Conservation (phyloP, 371 early-diverging fungal species). For the Furculomyces boomerangus region DNA sequence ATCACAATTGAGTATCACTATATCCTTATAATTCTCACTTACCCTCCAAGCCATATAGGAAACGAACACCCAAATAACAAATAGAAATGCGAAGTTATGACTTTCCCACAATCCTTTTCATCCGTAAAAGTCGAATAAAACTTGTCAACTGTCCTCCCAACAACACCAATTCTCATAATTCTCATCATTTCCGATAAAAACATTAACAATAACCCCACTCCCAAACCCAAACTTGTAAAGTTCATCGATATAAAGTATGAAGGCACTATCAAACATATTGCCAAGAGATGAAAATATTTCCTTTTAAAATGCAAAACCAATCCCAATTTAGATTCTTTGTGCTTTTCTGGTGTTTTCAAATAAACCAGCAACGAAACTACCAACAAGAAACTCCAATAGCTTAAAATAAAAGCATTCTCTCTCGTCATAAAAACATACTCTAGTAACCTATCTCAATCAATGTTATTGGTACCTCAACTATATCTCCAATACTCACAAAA, state of each 20-base stretch:
- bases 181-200: slow-evolving; percentile 66
- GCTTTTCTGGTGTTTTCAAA: not conserved
- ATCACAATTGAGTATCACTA: no score
- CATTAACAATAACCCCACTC: slow-evolving; percentile 48
- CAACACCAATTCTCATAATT: slow-evolving; percentile 49
- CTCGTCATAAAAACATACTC: not conserved
- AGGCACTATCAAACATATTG: slow-evolving; percentile 70
- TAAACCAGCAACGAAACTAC: not conserved
- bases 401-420: not conserved
- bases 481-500: not conserved
- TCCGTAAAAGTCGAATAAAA: slow-evolving; percentile 68
- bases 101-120: slow-evolving; percentile 54
- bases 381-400: slow-evolving; percentile 13
- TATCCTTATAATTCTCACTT: no score
- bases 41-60: slow-evolving; percentile 73
- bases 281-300: slow-evolving; percentile 73
- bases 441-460: slow-evolving; percentile 7
- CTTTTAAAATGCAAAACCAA: slow-evolving; percentile 25
- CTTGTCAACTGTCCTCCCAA: slow-evolving; percentile 39
- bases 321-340: not conserved
- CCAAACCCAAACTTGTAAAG: slow-evolving; percentile 64
- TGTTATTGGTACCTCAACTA: not conserved
- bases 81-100: slow-evolving; percentile 77
- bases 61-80: slow-evolving; percentile 74
- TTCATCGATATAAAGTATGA: slow-evolving; percentile 45